Evolutionary conservation across 2,329 filamentous ascomycete species (phyloP), one percentile per base, ranked within the genome.

Genomic region (Penicillium paneum): DNA sequence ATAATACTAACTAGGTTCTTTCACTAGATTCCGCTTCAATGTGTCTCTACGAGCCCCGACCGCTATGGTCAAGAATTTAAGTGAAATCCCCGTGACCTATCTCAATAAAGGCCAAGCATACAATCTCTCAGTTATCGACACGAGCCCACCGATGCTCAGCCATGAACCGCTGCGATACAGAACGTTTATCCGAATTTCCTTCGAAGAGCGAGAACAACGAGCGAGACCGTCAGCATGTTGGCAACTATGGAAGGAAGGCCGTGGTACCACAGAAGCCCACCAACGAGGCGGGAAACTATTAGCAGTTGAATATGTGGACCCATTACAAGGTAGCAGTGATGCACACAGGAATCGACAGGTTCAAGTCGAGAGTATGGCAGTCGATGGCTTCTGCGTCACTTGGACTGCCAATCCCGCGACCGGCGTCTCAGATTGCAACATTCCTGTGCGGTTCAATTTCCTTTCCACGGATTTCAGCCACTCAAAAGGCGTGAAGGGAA

Each of bases 381-480:
- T 97, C 61, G 93, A 97, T 68, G 92, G 93, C 0, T 97, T 97
- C 70, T 93, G 88, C 7, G 90, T 97, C 5, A 83, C 87, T 6
- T 97, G 93, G 93, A 89, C 87, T 0, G 88, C 91, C 0, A 87
- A 85, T 5, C 74, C 83, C 35, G 55, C 67, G 39, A 87, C 86
- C 45, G 85, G 86, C 0, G 74, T 11, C 68, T 82, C 88, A 3
- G 91, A 97, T 65, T 94, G 91, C 71, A 89, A 86, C 45, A 85
- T 99, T 52, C 89, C 91, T 8, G 90, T 97, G 12, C 89, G 94
- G 42, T 99, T 97, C 80, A 99, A 99, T 76, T 99, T 99, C 69
- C 80, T 99, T 0, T 99, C 94, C 0, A 99, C 94, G 8, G 94
- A 99, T 70, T 99, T 97, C 71, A 97, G 93, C 72, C 94, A 97